Conservation (phyloP, 2,329 filamentous ascomycete species). For the Penicillium thymicola region DNA sequence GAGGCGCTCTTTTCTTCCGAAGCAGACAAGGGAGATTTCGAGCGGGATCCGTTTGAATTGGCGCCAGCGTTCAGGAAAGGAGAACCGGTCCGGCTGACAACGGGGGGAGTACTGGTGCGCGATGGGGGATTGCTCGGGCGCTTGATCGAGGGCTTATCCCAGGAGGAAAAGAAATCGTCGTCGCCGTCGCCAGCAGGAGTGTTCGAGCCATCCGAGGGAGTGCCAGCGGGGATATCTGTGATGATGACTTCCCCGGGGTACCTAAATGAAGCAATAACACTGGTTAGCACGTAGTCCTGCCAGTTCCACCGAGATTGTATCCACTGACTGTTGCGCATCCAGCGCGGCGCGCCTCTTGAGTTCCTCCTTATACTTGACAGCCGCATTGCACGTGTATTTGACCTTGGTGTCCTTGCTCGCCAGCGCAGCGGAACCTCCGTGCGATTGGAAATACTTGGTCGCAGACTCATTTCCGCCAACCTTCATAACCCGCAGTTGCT, state of each 20-base stretch:
- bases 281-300: slow-evolving; percentile 6
- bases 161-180: slow-evolving; percentile 98
- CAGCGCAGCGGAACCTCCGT: slow-evolving; percentile 88
- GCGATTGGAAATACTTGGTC: slow-evolving; percentile 96
- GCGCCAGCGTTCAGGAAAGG: slow-evolving; percentile 75
- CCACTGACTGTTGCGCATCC: slow-evolving; percentile 78
- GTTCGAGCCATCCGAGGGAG: slow-evolving; percentile 60
- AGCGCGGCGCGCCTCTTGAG: slow-evolving; percentile 78
- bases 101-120: slow-evolving; percentile 79
- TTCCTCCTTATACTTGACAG: slow-evolving; percentile 97
- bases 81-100: slow-evolving; percentile 77
- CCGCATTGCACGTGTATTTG: slow-evolving; percentile 92
- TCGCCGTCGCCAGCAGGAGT: slow-evolving; percentile 78
- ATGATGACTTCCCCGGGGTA: slow-evolving; percentile 83
- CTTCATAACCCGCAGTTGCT: slow-evolving; percentile 95
- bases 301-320: background rate
- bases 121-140: slow-evolving; percentile 90
- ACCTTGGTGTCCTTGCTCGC: slow-evolving; percentile 96
- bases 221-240: slow-evolving; percentile 64
- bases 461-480: slow-evolving; percentile 97
- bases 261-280: slow-evolving; percentile 45
- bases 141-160: slow-evolving; percentile 98
- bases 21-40: slow-evolving; percentile 74
- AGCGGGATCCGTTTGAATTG: slow-evolving; percentile 68
- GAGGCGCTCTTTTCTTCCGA: slow-evolving; percentile 51